Evolutionary conservation across 768 basidiomycete genomes (phyloP).

Genomic region (Boletales sp.): DNA sequence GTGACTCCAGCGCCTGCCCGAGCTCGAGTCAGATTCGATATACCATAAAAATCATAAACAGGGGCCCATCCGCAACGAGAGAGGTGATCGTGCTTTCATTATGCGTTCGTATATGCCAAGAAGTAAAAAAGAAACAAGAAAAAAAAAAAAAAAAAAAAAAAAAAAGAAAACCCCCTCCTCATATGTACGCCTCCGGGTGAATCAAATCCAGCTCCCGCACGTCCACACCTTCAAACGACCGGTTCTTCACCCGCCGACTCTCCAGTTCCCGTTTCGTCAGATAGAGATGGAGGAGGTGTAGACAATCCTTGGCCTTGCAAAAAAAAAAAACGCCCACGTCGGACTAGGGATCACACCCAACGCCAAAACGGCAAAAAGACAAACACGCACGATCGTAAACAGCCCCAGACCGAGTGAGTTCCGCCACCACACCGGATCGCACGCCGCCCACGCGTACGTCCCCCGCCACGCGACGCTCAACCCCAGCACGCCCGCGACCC

Average conservation of each 20-base stretch:
- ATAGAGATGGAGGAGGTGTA: slow-evolving; percentile 65
- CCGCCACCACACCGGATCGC: slow-evolving; percentile 79
- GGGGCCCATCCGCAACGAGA: no score
- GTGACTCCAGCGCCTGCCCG: no score
- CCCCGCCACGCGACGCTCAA: slow-evolving; percentile 52
- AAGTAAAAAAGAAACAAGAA: no score
- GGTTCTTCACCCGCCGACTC: slow-evolving; percentile 62
- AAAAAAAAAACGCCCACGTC: neutral
- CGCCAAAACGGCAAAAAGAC: no score
- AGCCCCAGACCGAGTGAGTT: slow-evolving; percentile 66
- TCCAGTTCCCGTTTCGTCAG: slow-evolving; percentile 70
- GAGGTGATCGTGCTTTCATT: no score
- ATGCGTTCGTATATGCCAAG: no score
- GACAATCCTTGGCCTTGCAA: slow-evolving; percentile 65
- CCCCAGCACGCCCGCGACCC: slow-evolving; percentile 33
- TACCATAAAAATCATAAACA: no score
- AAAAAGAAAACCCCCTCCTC: neutral
- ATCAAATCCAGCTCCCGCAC: slow-evolving; percentile 62
- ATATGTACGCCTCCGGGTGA: slow-evolving; percentile 21
- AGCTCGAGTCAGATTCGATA: no score
- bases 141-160: neutral
- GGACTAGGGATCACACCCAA: no score
- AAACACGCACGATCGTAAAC: slow-evolving; percentile 54
- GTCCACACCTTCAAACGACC: slow-evolving; percentile 74
- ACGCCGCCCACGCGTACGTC: slow-evolving; percentile 58